Conservation (phyloP, 2,329 filamentous ascomycete species). For the Alternaria conjuncta region DNA sequence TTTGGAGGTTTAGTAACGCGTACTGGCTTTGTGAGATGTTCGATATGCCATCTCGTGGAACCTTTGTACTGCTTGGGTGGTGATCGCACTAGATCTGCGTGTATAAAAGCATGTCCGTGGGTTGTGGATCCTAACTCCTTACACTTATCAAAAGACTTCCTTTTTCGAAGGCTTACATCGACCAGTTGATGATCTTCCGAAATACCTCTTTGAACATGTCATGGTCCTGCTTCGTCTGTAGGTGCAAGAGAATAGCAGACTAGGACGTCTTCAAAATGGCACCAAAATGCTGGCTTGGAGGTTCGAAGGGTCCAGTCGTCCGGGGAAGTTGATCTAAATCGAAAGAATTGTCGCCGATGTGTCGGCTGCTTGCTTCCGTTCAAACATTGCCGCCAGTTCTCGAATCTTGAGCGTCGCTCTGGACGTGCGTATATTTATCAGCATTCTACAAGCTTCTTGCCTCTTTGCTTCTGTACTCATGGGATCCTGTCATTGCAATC, state of each 20-base stretch:
- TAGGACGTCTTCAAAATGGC: not conserved
- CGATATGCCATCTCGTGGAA: no score
- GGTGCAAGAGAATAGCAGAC: not conserved
- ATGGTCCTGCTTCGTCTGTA: not conserved
- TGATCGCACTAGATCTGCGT: not conserved
- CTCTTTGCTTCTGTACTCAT: no score
- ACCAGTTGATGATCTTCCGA: no score
- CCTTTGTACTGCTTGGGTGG: not conserved
- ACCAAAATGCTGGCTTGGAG: fast-evolving
- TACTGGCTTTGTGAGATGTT: not conserved
- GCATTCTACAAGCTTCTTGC: no score
- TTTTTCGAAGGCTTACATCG: no score
- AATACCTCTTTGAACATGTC: no score
- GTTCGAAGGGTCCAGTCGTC: not conserved
- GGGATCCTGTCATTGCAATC: no score
- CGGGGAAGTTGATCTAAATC: not conserved
- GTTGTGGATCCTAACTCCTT: fast-evolving
- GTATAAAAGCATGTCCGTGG: not conserved
- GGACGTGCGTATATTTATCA: no score
- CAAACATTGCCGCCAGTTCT: no score
- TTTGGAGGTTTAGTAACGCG: no score
- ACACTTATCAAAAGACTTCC: not conserved
- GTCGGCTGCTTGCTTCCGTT: not conserved
- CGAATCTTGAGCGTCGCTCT: no score
- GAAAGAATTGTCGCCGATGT: fast-evolving